Base-by-base conservation (phyloP, 305 asterid species). In the Rubia peregrina region DNA sequence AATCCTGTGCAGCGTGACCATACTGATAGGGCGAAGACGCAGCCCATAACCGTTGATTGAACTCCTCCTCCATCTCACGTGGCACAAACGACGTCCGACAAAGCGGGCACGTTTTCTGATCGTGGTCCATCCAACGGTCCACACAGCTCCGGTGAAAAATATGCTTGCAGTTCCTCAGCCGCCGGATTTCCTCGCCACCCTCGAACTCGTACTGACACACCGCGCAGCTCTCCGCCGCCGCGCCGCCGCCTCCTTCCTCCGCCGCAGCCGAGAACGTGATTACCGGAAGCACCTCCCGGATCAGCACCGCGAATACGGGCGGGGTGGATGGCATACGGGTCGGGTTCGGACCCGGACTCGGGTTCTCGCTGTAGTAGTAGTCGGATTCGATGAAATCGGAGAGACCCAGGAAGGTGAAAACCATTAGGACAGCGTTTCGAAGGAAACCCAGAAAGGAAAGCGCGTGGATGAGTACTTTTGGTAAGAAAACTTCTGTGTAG, bases 51-150 rank as follows among this genome's bases (percentile, higher is more conserved):
- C 86, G 81, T 79, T 87, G 92, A 74, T 88, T 81, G 75, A 84
- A 92, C 5, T 72, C 79, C 67, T 85, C 92, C 77, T 84, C 88
- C 88, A 84, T 80, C 69, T 80, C 88, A 71, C 79, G 89, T 22
- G 96, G 96, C 41, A 92, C 78, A 53, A 92, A 85, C 49, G 80
- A 82, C 70, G 85, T 83, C 63, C 96, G 82, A 80, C 96, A 92
- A 9, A 91, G 89, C 1, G 97, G 96, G 67, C 97, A 91, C 42
- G 95, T 91, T 68, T 84, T 82, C 86, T 79, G 90, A 74, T 87
- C 92, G 77, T 90, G 94, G 79, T 92, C 98, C 91, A 92, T 90
- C 98, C 98, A 92, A 68, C 96, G 89, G 90, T 92, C 96, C 69
- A 92, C 75, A 73, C 98, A 92, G 74, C 87, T 79, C 85, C 90